Conservation (phyloP, 2,329 filamentous ascomycete genomes). For the Thermoascus crustaceus region DNA sequence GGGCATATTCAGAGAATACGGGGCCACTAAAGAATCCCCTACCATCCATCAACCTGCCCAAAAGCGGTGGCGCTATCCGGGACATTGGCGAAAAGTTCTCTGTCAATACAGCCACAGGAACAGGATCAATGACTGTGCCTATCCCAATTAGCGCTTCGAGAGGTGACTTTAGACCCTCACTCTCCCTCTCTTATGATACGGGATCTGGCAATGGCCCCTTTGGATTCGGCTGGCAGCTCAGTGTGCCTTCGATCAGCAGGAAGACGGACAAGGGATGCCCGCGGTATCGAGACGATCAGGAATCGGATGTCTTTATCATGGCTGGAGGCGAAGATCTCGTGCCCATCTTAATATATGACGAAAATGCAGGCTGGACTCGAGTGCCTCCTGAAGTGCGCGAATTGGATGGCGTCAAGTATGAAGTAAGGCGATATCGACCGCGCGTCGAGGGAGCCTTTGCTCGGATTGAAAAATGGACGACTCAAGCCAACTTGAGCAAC, state of each 20-base stretch:
- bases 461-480: conserved; percentile 13
- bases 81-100: too few species aligned
- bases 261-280: conserved; percentile 20
- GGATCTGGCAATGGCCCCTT: conserved; percentile 20
- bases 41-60: too few species aligned
- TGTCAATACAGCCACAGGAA: conserved; percentile 8
- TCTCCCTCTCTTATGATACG: conserved; percentile 19
- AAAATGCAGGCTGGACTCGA: too few species aligned
- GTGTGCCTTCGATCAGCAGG: conserved; percentile 11
- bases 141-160: conserved; percentile 1
- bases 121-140: conserved; percentile 6
- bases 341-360: conserved; percentile 8
- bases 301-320: conserved; percentile 19
- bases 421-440: conserved; percentile 11
- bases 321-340: conserved; percentile 20
- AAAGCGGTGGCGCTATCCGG: too few species aligned
- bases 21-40: too few species aligned
- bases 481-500: background rate
- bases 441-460: conserved; percentile 10
- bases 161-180: conserved; percentile 5
- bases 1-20: too few species aligned
- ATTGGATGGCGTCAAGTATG: conserved; percentile 4
- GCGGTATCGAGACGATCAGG: conserved; percentile 15
- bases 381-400: conserved; percentile 1
- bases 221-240: conserved; percentile 23